phyloP scores from a whole-genome alignment of 1,284 basidiomycete genomes.

The Sphagnurus paluster region DNA sequence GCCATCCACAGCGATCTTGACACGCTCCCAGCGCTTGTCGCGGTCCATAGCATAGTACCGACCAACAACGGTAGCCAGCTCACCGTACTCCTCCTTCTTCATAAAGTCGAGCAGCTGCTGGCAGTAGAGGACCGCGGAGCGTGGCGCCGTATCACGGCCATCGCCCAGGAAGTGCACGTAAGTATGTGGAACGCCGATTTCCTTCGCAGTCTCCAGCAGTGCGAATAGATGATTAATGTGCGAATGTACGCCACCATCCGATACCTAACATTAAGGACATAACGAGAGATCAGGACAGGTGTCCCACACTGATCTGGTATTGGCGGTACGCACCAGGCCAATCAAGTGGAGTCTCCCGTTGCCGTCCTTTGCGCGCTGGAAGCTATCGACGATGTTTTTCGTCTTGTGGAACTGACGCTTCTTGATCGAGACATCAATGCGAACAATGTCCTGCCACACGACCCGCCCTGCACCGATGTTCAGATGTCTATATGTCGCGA shows the following conservation, averaged over 20 bases:
- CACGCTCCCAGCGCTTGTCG: constrained; percentile 91
- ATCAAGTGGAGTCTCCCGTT: constrained; percentile 83
- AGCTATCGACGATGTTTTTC: constrained; percentile 67
- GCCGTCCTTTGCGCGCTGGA: constrained; percentile 76
- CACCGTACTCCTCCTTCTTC: constrained; percentile 71
- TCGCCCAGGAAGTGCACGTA: constrained; percentile 93
- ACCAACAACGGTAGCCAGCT: constrained; percentile 80
- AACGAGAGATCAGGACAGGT: neutral
- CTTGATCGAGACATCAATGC: constrained; percentile 88
- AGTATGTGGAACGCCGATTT: constrained; percentile 77
- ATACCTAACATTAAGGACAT: constrained; percentile 49
- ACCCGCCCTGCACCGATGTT: constrained; percentile 92
- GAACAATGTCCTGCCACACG: constrained; percentile 95
- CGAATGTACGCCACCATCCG: constrained; percentile 94
- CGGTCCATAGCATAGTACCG: constrained; percentile 96
- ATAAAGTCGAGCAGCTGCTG: constrained; percentile 78
- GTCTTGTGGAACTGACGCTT: constrained; percentile 85
- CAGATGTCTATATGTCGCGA: constrained; percentile 60
- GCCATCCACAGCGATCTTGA: constrained; percentile 86
- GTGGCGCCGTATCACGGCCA: constrained; percentile 86
- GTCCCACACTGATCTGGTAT: too few relatives aligned
- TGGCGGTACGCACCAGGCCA: constrained; percentile 76
- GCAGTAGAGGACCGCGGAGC: constrained; percentile 72
- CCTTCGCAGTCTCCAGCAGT: constrained; percentile 85
- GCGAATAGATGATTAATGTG: constrained; percentile 87